Evolutionary conservation across 345 rosid genomes (phyloP).

Genomic region (Salix exigua): DNA sequence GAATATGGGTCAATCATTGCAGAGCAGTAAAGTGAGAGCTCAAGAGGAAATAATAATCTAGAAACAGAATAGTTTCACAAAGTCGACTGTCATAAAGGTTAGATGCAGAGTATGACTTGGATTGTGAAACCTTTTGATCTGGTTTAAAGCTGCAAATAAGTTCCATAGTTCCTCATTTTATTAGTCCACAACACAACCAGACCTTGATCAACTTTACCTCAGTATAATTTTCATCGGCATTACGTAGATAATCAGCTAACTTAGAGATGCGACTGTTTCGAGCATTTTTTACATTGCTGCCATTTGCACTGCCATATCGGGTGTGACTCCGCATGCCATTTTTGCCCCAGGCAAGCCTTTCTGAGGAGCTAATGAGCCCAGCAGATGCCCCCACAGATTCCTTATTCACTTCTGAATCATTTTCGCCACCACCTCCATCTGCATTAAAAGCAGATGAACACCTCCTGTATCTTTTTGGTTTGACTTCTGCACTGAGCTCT

Average conservation of each 20-base stretch:
- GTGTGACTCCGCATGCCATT: slow-evolving; percentile 50
- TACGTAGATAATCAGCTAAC: slow-evolving; percentile 36
- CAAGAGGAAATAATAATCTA: background rate
- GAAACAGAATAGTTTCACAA: slow-evolving; percentile 5
- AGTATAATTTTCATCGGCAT: slow-evolving; percentile 34
- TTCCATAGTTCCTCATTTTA: background rate
- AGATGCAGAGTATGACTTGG: background rate
- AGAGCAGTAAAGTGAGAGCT: slow-evolving; percentile 7
- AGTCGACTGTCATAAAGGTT: background rate
- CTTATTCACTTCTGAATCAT: slow-evolving; percentile 35
- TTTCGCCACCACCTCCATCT: slow-evolving; percentile 41
- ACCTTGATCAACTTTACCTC: slow-evolving; percentile 33
- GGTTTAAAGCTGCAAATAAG: background rate
- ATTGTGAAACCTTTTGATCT: background rate
- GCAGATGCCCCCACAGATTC: slow-evolving; percentile 36
- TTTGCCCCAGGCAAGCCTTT: slow-evolving; percentile 51
- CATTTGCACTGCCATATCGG: slow-evolving; percentile 36
- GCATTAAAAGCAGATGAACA: slow-evolving; percentile 31
- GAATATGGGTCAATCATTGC: slow-evolving; percentile 7
- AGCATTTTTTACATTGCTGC: slow-evolving; percentile 36
- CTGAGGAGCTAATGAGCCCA: slow-evolving; percentile 37
- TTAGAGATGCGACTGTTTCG: slow-evolving; percentile 34
- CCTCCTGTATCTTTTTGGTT: slow-evolving; percentile 39
- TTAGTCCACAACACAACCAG: slow-evolving; percentile 1
- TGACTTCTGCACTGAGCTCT: slow-evolving; percentile 33